phyloP scores from a whole-genome alignment of 495 filamentous ascomycete species.

The Chaetomium tenue region DNA sequence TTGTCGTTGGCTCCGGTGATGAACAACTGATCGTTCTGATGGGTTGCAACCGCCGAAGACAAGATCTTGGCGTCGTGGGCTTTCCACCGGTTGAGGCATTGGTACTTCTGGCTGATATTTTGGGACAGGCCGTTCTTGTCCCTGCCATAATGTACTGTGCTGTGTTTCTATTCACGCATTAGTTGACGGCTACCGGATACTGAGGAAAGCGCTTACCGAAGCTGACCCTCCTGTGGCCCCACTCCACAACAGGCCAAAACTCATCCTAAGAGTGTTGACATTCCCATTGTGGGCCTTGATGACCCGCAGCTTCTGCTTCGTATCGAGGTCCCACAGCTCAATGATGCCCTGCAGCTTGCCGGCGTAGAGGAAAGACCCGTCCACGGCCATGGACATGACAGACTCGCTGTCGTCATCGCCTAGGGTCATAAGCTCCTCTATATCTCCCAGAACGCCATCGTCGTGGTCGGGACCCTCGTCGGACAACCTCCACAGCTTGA shows the following conservation, averaged over 20 bases:
- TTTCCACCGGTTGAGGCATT: constrained; percentile 76
- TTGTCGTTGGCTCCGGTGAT: constrained; percentile 96
- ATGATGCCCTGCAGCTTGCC: constrained; percentile 87
- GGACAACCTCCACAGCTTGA: constrained; percentile 82
- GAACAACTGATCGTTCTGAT: constrained; percentile 68
- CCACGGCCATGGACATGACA: constrained; percentile 77
- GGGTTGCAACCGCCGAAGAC: constrained; percentile 72
- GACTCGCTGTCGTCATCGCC: constrained; percentile 77
- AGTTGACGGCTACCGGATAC: background rate
- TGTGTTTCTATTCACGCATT: constrained; percentile 50
- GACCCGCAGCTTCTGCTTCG: constrained; percentile 80
- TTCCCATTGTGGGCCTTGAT: constrained; percentile 79
- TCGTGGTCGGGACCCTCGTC: constrained; percentile 34
- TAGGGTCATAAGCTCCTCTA: constrained; percentile 61
- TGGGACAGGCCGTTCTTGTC: constrained; percentile 47
- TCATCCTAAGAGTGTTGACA: constrained; percentile 79
- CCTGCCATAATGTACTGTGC: constrained; percentile 54
- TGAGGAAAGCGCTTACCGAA: constrained; percentile 55
- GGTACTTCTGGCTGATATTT: constrained; percentile 86
- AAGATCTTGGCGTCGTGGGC: constrained; percentile 84
- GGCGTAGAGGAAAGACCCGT: constrained; percentile 86
- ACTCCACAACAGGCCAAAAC: constrained; percentile 79
- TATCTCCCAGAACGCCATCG: constrained; percentile 47
- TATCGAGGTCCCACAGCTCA: constrained; percentile 96
- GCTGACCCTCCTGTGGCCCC: constrained; percentile 76